These are phyloP conservation scores for Colletotrichum echinochloae DNA, from an alignment of 2,329 filamentous ascomycete genomes.

Conservation along the genomic window DNA sequence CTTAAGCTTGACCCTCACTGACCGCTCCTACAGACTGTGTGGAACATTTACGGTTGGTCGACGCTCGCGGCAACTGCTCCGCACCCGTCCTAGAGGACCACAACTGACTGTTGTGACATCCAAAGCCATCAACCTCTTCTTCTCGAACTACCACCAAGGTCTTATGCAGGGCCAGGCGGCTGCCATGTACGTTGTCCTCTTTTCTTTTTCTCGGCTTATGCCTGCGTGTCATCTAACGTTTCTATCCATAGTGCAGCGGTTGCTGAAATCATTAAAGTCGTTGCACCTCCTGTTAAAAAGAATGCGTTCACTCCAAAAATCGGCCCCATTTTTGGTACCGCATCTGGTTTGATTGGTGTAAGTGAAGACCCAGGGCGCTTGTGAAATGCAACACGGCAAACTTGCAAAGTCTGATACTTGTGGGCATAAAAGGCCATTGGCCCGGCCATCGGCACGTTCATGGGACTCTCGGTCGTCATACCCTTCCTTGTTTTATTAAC, in stretches of 20 bases:
- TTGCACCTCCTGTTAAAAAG: not conserved
- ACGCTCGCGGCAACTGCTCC: too few species aligned
- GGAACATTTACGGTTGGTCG: slow-evolving; percentile 23
- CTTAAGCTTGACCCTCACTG: not conserved
- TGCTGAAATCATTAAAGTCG: slow-evolving; percentile 19
- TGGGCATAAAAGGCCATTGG: not conserved
- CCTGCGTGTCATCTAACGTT: not conserved
- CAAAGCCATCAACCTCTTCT: slow-evolving; percentile 20
- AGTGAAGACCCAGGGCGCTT: not conserved
- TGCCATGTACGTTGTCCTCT: not conserved
- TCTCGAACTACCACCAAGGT: slow-evolving; percentile 21
- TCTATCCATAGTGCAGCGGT: slow-evolving; percentile 5
- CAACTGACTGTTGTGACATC: not conserved
- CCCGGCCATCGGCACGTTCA: not conserved
- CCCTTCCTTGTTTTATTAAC: not conserved
- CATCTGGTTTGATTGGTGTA: slow-evolving; percentile 5
- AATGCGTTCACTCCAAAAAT: not conserved
- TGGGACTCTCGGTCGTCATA: not conserved
- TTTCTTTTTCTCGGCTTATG: too few species aligned
- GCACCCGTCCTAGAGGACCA: not conserved
- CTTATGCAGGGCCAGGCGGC: slow-evolving; percentile 18
- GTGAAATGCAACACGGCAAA: not conserved
- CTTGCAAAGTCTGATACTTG: not conserved
- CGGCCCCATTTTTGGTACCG: slow-evolving; percentile 1
- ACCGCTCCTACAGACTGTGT: not conserved